A percentile compares a stretch with the other conserved stretches of the same genome.
Conservation (phyloP, 352 stramenopile genomes). For the Phytophthora brassicae region DNA sequence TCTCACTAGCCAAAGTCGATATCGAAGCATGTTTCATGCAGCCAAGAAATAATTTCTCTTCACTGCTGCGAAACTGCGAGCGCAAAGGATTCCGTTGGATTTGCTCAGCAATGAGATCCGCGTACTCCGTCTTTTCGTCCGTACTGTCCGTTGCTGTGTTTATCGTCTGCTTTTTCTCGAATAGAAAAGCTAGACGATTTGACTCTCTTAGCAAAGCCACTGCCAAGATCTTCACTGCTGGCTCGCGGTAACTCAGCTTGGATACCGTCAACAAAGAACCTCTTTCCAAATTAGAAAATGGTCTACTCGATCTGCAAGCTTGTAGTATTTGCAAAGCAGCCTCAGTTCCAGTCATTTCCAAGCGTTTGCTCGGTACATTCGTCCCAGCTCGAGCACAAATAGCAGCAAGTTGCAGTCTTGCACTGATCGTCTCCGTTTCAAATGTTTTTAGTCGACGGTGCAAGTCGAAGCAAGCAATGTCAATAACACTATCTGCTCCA, state of each 20-base stretch:
- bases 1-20: background rate
- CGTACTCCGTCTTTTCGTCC: constrained; percentile 24
- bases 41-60: constrained; percentile 24
- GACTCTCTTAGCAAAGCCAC: constrained; percentile 32
- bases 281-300: constrained; percentile 33
- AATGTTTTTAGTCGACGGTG: constrained; percentile 39
- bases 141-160: constrained; percentile 1
- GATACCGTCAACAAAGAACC: constrained; percentile 27
- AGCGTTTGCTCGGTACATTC: constrained; percentile 28
- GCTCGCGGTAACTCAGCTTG: constrained; percentile 39
- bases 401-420: constrained; percentile 41
- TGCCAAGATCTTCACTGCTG: constrained; percentile 41
- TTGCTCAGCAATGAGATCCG: constrained; percentile 14
- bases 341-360: constrained; percentile 54
- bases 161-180: background rate
- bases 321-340: constrained; percentile 43
- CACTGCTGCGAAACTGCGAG: constrained; percentile 13
- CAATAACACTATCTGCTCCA: constrained; percentile 14
- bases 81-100: constrained; percentile 29
- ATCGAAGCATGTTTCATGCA: constrained; percentile 3
- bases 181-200: constrained; percentile 38
- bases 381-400: constrained; percentile 35
- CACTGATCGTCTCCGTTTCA: constrained; percentile 38
- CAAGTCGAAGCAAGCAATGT: constrained; percentile 31
- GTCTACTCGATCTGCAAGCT: constrained; percentile 38